Evolutionary conservation across 2,329 filamentous ascomycete genomes (phyloP).

Genomic region (Fusarium bactridioides): DNA sequence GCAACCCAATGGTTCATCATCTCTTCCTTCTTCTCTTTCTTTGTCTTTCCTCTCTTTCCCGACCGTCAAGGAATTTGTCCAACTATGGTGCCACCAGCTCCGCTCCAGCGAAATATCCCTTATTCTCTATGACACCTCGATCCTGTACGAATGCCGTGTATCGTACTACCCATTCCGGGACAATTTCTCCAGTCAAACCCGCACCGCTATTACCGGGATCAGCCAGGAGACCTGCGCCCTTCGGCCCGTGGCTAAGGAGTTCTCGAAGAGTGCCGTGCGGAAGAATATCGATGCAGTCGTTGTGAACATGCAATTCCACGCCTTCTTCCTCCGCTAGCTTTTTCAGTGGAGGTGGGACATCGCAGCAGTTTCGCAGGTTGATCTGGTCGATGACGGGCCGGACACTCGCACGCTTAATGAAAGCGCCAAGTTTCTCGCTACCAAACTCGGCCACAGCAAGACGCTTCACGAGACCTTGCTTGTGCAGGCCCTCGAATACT

Average conservation of each 20-base stretch:
- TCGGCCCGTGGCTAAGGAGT: slow-evolving; percentile 75
- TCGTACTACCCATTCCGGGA: slow-evolving; percentile 94
- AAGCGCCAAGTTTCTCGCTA: slow-evolving; percentile 78
- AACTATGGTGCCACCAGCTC: slow-evolving; percentile 62
- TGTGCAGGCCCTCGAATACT: slow-evolving; percentile 76
- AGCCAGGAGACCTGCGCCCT: slow-evolving; percentile 79
- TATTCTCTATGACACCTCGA: slow-evolving; percentile 95
- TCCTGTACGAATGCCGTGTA: slow-evolving; percentile 96
- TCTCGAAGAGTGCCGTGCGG: slow-evolving; percentile 86
- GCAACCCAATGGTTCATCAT: slow-evolving; percentile 3
- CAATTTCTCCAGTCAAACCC: slow-evolving; percentile 78
- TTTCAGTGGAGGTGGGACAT: slow-evolving; percentile 87
- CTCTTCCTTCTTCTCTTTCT: neutral
- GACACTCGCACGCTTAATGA: slow-evolving; percentile 75
- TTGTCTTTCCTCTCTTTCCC: neutral
- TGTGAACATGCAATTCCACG: slow-evolving; percentile 91
- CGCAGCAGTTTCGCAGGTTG: slow-evolving; percentile 95
- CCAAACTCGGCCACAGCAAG: slow-evolving; percentile 94
- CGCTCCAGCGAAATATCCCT: slow-evolving; percentile 93
- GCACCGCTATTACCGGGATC: slow-evolving; percentile 58
- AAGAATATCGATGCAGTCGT: slow-evolving; percentile 91
- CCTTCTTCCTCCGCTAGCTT: slow-evolving; percentile 81
- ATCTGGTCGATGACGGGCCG: slow-evolving; percentile 91
- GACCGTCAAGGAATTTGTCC: neutral
- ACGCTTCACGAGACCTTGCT: slow-evolving; percentile 73